Evolutionary conservation across 2,329 filamentous ascomycete species (phyloP), one percentile per base, ranked within the genome.

Genomic region (Camillea tinctor): DNA sequence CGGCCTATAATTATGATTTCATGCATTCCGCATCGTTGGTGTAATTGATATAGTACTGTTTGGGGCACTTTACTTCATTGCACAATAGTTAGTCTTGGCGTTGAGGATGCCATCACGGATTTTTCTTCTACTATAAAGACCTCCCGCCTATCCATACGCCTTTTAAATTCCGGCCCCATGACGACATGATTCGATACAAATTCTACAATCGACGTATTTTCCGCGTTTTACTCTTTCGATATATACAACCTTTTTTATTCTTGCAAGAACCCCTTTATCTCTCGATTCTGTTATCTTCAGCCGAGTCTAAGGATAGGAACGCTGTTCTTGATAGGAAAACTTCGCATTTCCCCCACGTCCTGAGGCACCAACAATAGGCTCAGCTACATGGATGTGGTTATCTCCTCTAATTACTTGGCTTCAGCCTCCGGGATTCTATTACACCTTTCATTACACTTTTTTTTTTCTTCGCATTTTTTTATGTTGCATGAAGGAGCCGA

Each of bases 1-100:
- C n/a, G 66, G 68, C 21, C 26, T 69, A 59, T 72, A 65, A 66
- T 53, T 44, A n/a, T 21, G 59, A 11, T 44, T 56, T 21, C 50
- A 54, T 58, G 57, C 56, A 11, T 24, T 57, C 57, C 24, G 44
- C 11, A 17, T 50, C 50, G 1, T 13, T 48, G 36, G 13, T n/a
- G 11, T n/a, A 44, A 44, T 44, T 11, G 36, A 15, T n/a, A 17
- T 44, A 44, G 36, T 44, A 44, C 36, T 44, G 36, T 44, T n/a
- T 44, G 36, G 36, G 36, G n/a, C 36, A 44, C 13, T 44, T 44
- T 44, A 44, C 36, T 44, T 44, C 36, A 3, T 44, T 44, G 36
- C 36, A n/a, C 36, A 44, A 44, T 15, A 44, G 36, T 44, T 44
- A n/a, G 2, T 44, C 36, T 44, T 17, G 36, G 36, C 36, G n/a